Conservation (phyloP, 2,329 filamentous ascomycete species). For the Claviceps maximensis region DNA sequence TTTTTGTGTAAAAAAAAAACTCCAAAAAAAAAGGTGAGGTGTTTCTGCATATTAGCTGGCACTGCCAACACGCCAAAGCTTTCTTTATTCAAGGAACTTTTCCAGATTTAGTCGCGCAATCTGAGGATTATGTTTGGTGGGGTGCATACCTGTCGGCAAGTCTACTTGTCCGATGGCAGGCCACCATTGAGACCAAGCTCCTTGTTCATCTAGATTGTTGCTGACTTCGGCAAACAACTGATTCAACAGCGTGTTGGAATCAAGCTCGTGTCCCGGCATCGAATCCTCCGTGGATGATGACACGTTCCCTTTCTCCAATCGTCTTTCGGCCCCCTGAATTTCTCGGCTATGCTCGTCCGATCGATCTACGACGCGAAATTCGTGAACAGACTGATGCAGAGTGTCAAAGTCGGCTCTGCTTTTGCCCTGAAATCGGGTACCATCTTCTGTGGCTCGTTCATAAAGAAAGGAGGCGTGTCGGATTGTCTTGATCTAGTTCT, state of each 20-base stretch:
- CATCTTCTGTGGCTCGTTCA: conserved; percentile 12
- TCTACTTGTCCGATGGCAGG: background rate
- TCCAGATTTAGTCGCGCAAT: no score
- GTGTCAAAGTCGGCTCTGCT: conserved; percentile 17
- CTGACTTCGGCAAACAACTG: conserved; percentile 15
- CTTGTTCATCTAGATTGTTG: conserved; percentile 15
- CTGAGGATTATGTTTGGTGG: no score
- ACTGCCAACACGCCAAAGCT: no score
- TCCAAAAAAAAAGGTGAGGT: no score
- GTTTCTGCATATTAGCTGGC: no score
- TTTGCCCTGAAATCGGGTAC: conserved; percentile 12
- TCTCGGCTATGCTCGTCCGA: conserved; percentile 19
- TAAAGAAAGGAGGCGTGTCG: conserved; percentile 17
- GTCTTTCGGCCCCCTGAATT: conserved; percentile 14
- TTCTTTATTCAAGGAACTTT: no score
- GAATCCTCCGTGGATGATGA: background rate
- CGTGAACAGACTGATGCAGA: conserved; percentile 18
- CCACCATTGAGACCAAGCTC: conserved; percentile 17
- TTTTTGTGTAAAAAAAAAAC: no score
- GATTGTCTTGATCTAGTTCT: conserved; percentile 12
- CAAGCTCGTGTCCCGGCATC: conserved; percentile 3
- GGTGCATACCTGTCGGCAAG: no score
- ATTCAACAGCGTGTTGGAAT: conserved; percentile 12
- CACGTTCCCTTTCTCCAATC: background rate
- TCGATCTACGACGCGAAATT: conserved; percentile 18